Evolutionary conservation across 1,284 basidiomycete genomes (phyloP), one percentile per base, ranked within the genome.

Genomic region (Termitomyces sp.): DNA sequence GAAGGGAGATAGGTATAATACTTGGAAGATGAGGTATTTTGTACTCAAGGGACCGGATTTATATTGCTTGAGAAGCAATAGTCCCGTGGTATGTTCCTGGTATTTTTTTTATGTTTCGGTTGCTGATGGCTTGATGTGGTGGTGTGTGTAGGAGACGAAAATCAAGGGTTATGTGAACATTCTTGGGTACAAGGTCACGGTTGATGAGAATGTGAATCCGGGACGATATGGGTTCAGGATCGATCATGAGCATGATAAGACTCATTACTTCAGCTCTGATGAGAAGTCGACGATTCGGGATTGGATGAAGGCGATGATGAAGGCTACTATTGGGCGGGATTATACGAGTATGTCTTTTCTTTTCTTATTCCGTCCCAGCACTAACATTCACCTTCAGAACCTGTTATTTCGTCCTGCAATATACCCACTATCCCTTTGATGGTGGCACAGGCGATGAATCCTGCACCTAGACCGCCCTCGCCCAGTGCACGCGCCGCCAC

Each of bases 221-320:
- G 96, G 96, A 19, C 83, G 87, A 62, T 98, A 97, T 72, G 95
- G 94, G 5, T 98, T 99, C 85, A 82, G 93, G 65, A 90, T 99
- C 59, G 83, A 95, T 36, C 96, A 98, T 63, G 91, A 95, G 46
- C 76, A 78, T 8, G 90, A 94, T 66, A 93, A 90, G 72, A 80
- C 90, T 1, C 94, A 99, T 71, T 92, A 77, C 68, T 99, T 99
- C 72, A 91, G 90, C 60, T 90, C 90, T 0, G 89, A 94, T 36
- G 94, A 98, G 67, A 91, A 94, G 68, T 68, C 74, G 4, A 71
- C 85, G 38, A 81, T 98, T 46, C 83, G 97, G 12, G 93, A 94
- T 62, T 99, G 97, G 97, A 99, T 99, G 96, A 99, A 99, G 77
- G 92, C 94, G 9, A 83, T 99, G 64, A 98, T 98, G 92, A 99